phyloP scores from a whole-genome alignment of 73 alveolate genomes.

The Durusdinium trenchii region DNA sequence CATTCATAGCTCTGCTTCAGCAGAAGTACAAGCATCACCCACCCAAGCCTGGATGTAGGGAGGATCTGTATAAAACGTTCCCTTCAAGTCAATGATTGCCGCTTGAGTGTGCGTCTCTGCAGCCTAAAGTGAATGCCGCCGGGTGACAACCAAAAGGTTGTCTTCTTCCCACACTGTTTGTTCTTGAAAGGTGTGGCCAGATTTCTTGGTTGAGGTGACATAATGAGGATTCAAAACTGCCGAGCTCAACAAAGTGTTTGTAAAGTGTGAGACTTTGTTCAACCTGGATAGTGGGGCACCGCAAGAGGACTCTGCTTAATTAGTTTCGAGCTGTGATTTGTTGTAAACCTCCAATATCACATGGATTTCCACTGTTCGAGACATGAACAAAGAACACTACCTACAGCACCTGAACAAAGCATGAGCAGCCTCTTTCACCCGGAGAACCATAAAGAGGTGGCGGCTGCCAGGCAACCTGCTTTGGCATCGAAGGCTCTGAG shows the following conservation, averaged over 20 bases:
- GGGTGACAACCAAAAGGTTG: no score
- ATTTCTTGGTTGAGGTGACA: no score
- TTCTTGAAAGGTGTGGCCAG: no score
- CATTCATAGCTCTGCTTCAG: neutral
- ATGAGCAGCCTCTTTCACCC: slow-evolving; percentile 38
- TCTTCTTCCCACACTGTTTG: no score
- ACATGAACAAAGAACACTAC: no score
- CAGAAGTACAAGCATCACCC: neutral
- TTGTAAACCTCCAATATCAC: no score
- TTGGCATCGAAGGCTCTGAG: neutral
- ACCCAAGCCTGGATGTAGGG: slow-evolving; percentile 48
- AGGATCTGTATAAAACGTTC: slow-evolving; percentile 47
- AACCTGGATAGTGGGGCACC: no score
- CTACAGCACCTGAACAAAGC: no score
- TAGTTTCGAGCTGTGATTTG: no score
- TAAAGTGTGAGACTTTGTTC: no score
- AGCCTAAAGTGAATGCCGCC: neutral
- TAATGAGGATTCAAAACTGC: neutral
- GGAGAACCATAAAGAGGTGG: slow-evolving; percentile 36
- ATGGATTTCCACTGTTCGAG: no score
- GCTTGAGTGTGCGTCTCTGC: slow-evolving; percentile 49
- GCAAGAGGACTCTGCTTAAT: no score
- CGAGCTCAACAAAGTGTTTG: neutral
- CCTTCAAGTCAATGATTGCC: slow-evolving; percentile 47
- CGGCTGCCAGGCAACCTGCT: slow-evolving; percentile 73